Conservation (phyloP, 345 rosid genomes). For the Moricandia arvensis region DNA sequence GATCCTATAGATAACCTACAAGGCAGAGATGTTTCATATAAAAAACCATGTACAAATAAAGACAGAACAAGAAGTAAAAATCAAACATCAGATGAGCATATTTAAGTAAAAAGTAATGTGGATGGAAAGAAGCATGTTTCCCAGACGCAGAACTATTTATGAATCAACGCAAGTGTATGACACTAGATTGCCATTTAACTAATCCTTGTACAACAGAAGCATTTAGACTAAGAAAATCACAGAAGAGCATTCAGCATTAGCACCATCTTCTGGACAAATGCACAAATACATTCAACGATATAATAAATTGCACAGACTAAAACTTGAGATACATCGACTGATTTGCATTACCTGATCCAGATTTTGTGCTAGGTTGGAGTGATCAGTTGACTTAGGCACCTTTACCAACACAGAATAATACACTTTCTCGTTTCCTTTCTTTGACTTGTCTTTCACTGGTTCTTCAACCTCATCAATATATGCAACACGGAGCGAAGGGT, state of each 20-base stretch:
- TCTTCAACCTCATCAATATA: conserved; percentile 98
- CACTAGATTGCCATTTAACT: too few relatives aligned
- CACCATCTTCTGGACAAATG: too few relatives aligned
- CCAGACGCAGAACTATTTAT: too few relatives aligned
- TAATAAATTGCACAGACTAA: background rate
- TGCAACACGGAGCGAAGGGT: conserved; percentile 98
- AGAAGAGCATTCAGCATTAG: too few relatives aligned
- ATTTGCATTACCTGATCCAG: conserved; percentile 73
- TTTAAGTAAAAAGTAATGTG: background rate
- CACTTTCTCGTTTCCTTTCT: conserved; percentile 66
- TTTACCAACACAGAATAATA: conserved; percentile 87
- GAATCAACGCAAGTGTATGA: too few relatives aligned
- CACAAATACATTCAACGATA: too few relatives aligned
- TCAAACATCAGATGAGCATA: background rate
- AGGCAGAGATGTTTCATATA: background rate
- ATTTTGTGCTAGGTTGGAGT: conserved; percentile 75
- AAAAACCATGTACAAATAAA: too few relatives aligned
- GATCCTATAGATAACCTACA: conserved; percentile 91
- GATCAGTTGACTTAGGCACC: conserved; percentile 87
- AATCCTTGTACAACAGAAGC: too few relatives aligned
- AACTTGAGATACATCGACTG: background rate
- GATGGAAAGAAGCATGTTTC: background rate
- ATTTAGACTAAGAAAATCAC: too few relatives aligned
- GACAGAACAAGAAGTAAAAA: background rate
- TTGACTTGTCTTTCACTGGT: conserved; percentile 62